Percentiles rank a stretch among this genome's conserved stretches.
phyloP scores from a whole-genome alignment of 1,139 yeast species.

The Magnusiomyces tetraspermus region DNA sequence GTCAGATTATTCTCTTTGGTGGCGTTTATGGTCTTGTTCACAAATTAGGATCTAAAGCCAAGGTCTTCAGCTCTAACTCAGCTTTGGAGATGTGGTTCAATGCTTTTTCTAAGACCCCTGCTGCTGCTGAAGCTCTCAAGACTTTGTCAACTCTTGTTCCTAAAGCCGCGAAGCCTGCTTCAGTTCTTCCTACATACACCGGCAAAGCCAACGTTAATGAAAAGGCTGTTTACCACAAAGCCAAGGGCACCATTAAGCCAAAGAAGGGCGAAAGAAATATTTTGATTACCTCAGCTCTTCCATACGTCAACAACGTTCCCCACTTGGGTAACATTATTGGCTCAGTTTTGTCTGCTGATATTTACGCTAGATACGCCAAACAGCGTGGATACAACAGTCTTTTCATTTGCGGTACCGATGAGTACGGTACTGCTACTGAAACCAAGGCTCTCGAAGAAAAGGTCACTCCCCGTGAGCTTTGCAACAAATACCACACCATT shows the following conservation, averaged over 20 bases:
- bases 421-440: conserved; percentile 98
- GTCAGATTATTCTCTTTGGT: conserved; percentile 15
- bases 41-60: conserved; percentile 10
- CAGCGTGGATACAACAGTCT: conserved; percentile 81
- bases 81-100: conserved; percentile 12
- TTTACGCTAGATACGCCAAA: conserved; percentile 82
- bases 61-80: neutral
- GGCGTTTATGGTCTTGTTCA: conserved; percentile 14
- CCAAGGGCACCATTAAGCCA: conserved; percentile 40
- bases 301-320: conserved; percentile 96
- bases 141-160: neutral
- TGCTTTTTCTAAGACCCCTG: conserved; percentile 15
- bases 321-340: conserved; percentile 97
- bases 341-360: conserved; percentile 89
- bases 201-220: conserved; percentile 40
- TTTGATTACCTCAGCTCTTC: conserved; percentile 88
- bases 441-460: conserved; percentile 95
- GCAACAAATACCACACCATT: conserved; percentile 79
- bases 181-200: conserved; percentile 36
- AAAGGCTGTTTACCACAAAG: conserved; percentile 23
- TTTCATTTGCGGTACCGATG: conserved; percentile 94
- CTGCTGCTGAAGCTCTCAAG: conserved; percentile 17
- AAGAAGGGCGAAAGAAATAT: conserved; percentile 65
- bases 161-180: conserved; percentile 2
- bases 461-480: conserved; percentile 74